Base-by-base conservation (phyloP, 1,284 basidiomycete genomes). In the Ganoderma resinaceum region DNA sequence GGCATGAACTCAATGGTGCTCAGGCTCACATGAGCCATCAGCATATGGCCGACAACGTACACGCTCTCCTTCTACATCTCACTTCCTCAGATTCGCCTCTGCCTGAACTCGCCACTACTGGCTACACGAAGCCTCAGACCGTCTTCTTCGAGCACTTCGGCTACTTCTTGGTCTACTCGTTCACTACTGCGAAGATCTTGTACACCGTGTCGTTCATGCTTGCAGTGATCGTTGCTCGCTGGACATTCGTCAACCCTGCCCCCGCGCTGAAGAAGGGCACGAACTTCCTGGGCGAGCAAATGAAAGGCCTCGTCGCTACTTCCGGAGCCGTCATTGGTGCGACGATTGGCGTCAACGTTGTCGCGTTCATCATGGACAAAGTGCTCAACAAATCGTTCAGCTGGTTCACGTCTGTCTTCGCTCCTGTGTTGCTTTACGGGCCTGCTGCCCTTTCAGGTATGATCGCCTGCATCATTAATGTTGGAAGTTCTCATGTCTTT, bases 1-100 rank as follows among this genome's bases (percentile, higher is more conserved):
- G 43, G 37, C 23, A 16, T 37, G n/a, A 43, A 42, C 20, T 14
- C 9, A 8, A 1, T 31, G 40, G n/a, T 52, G 52, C 57, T 61
- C 29, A 38, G 16, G 9, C 8, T 53, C 26, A n/a, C 18, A 31
- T 62, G 26, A n/a, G 7, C n/a, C 4, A 58, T 26, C 29, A 97
- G 85, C 95, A 99, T 82, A 98, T 99, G 90, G 96, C 89, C 29
- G 94, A 95, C 71, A 99, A 98, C 76, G 87, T 92, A 1, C 87
- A 98, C 20, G 94, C 94, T 0, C 88, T 99, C 37, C 82, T 98
- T 40, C 86, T 87, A 49, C 86, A 95, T 77, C 87, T 99, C n/a
- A 90, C 94, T 0, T 90, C 91, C 0, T 74, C 84, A 0, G 83
- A 81, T 3, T 94, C 93, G 0, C 86, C 91, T 1, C 79, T 96